Conservation (phyloP, 2,329 filamentous ascomycete species). For the Verticillium longisporum region DNA sequence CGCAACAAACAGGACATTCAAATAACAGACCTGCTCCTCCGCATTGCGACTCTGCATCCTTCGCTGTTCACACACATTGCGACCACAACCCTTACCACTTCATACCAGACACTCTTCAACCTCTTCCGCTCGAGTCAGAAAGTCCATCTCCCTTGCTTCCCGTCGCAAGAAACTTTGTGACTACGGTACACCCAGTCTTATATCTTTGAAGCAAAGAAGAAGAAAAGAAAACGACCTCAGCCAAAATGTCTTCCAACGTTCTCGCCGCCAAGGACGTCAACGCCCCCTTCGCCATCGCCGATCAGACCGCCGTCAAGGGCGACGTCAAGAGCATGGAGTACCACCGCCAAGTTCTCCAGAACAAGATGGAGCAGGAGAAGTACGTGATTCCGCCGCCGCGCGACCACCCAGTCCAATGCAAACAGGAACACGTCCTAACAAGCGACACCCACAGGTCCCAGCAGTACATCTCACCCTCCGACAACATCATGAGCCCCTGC, state of each 20-base stretch:
- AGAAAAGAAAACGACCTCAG: not conserved
- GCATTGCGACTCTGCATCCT: constrained; percentile 1
- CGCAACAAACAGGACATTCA: not conserved
- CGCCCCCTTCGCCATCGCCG: constrained; percentile 30
- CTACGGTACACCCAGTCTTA: not conserved
- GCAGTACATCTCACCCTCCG: constrained; percentile 75
- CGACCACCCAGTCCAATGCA: not conserved
- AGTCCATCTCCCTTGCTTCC: not conserved
- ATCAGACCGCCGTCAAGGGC: constrained; percentile 26
- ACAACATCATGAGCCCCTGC: constrained; percentile 82
- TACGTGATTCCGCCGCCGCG: constrained; percentile 29
- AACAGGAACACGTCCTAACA: constrained; percentile 3
- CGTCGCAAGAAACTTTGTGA: not conserved
- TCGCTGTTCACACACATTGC: not conserved
- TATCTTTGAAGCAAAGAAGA: too few species aligned
- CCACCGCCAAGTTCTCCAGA: constrained; percentile 68
- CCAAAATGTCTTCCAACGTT: constrained; percentile 50
- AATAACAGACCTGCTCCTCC: constrained; percentile 10
- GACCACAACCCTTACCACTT: not conserved
- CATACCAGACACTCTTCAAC: constrained; percentile 3
- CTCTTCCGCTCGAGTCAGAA: not conserved
- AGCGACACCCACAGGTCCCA: constrained; percentile 24
- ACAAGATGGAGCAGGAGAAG: constrained; percentile 62
- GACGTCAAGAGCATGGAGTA: constrained; percentile 66
- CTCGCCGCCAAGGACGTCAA: constrained; percentile 64